Evolutionary conservation across 78 protist species (phyloP), one percentile per base, ranked within the genome.

Genomic region (Dictyostelium purpureum): DNA sequence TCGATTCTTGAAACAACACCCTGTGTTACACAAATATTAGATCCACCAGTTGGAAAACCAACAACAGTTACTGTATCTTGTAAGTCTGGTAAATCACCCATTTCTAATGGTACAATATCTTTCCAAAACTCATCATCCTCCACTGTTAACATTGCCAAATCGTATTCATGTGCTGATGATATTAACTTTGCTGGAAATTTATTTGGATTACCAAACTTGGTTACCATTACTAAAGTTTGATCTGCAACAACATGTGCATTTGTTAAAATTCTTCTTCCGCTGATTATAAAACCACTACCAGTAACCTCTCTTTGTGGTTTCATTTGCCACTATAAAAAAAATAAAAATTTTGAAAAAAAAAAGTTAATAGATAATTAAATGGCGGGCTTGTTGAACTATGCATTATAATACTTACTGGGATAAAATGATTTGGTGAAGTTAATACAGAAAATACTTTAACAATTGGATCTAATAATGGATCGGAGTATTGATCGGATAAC

Each of bases 1-100:
- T 96, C 97, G 40, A 96, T 82, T 42, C 97, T 73, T 6, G 94
- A 80, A 0, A 96, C 97, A 26, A 94, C 96, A 33, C 97, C 97
- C 14, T 49, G 69, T 40, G 96, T 96, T 19, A 94, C 81, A 42
- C 90, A 82, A 71, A 94, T 51, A 28, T 91, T 78, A 19, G 95
- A 95, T 12, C 97, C 97, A n/a, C 96, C 96, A 28, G 89, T 81
- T 19, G 97, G 96, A 66, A 82, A 96, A 28, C 97, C 97, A n/a
- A 96, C 89, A n/a, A 94, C 97, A 7, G 76, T 63, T 24, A 96
- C 94, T 6, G 63, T 59, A 42, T 94, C 96, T 66, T 89, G 97
- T 33, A 96, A 43, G n/a, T 87, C 66, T 24, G 97, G 97, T 37
- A 95, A 28, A 37, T 73, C 87, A 19, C 94, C 94, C 14, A 90